Conservation (phyloP, 768 basidiomycete species). For the Tulasnella sp. region DNA sequence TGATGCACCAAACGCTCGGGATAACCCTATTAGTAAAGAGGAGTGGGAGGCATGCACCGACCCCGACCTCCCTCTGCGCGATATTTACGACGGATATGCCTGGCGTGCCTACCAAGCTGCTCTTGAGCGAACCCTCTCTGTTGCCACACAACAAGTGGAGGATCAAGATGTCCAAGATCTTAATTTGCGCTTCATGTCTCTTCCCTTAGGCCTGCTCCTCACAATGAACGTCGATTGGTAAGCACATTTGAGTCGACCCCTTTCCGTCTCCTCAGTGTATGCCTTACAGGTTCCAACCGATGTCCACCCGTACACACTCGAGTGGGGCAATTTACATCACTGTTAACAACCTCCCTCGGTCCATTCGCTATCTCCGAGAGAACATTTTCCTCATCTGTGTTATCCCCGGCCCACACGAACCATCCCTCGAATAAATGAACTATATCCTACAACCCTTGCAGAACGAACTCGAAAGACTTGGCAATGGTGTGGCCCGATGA, state of each 20-base stretch:
- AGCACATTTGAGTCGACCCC: too few species aligned
- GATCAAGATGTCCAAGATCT: constrained; percentile 22
- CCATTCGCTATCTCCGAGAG: too few species aligned
- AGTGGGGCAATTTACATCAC: too few species aligned
- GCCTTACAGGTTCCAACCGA: too few species aligned
- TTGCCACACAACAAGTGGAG: constrained; percentile 16
- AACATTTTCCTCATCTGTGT: too few species aligned
- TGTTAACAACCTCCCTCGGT: too few species aligned
- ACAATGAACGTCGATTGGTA: constrained; percentile 24
- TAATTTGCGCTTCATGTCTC: constrained; percentile 22
- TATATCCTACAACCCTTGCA: too few species aligned
- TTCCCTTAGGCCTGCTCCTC: constrained; percentile 21
- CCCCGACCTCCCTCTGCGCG: constrained; percentile 17
- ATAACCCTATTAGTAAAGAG: constrained; percentile 7
- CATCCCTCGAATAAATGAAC: too few species aligned
- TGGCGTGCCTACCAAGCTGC: constrained; percentile 24
- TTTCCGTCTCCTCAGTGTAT: too few species aligned
- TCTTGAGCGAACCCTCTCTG: constrained; percentile 18
- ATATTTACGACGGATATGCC: constrained; percentile 25
- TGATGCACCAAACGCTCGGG: constrained; percentile 15
- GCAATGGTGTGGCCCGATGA: not conserved
- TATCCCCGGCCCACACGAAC: too few species aligned
- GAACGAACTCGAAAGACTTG: not conserved
- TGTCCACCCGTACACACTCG: too few species aligned
- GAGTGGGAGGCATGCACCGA: constrained; percentile 17